Evolutionary conservation across 1,284 basidiomycete species (phyloP).

Genomic region (Leccinum griseonigrum): DNA sequence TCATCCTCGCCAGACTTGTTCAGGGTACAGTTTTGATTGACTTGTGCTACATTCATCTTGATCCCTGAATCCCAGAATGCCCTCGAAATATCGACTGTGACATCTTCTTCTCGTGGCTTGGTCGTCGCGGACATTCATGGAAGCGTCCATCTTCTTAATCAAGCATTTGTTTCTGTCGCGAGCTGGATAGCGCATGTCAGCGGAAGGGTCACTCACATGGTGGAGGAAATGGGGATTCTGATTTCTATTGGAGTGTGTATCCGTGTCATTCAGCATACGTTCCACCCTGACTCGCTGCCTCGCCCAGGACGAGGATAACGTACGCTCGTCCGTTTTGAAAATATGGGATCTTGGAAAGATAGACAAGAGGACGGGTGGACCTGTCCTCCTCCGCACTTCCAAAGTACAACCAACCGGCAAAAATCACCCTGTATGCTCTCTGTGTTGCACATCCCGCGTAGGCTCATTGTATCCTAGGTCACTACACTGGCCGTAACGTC

Average conservation of each 20-base stretch:
- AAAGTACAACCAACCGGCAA: slow-evolving; percentile 77
- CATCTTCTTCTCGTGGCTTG: slow-evolving; percentile 59
- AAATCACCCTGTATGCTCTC: slow-evolving; percentile 71
- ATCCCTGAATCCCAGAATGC: slow-evolving; percentile 44
- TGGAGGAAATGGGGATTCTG: slow-evolving; percentile 73
- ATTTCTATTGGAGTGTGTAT: slow-evolving; percentile 79
- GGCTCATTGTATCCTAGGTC: slow-evolving; percentile 47
- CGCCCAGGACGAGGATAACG: slow-evolving; percentile 72
- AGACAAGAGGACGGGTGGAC: slow-evolving; percentile 71
- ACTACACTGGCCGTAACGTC: slow-evolving; percentile 80
- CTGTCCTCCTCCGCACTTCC: slow-evolving; percentile 71
- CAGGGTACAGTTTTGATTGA: slow-evolving; percentile 46
- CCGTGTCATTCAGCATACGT: slow-evolving; percentile 1
- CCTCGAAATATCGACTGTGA: slow-evolving; percentile 68
- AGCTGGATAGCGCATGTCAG: slow-evolving; percentile 78
- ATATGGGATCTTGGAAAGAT: slow-evolving; percentile 83
- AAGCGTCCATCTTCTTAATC: slow-evolving; percentile 71
- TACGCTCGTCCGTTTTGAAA: slow-evolving; percentile 78
- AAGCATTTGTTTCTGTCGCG: slow-evolving; percentile 68
- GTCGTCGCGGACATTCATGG: slow-evolving; percentile 83
- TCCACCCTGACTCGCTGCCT: slow-evolving; percentile 8
- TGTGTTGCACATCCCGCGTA: not conserved
- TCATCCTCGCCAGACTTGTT: slow-evolving; percentile 73
- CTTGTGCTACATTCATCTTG: not conserved
- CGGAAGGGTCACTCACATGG: slow-evolving; percentile 82